Base-by-base conservation (phyloP, 108 stramenopile genomes). In the Pseudonitzschia pungens region DNA sequence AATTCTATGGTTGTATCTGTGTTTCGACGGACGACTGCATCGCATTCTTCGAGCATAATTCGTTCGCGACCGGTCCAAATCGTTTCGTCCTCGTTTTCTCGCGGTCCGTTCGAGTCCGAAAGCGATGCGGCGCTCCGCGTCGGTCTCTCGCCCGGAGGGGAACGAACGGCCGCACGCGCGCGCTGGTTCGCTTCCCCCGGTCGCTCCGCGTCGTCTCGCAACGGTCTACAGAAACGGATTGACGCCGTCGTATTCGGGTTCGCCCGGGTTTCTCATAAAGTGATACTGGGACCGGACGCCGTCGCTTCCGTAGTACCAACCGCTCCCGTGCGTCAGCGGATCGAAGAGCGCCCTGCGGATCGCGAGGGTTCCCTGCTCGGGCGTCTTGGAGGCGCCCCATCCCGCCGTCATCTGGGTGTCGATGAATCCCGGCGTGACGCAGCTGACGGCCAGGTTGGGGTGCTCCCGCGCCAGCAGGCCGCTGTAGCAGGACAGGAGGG, bases 241-340 rank as follows among this genome's bases (percentile, higher is more conserved):
- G 32, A 40, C 1, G n/a, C 89, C 89, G 66, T 84, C 83, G 67
- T 77, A 87, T 50, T 81, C 89, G 8, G 89, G 84, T n/a, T 89
- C 89, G 16, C 89, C 89, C 10, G 86, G 89, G 78, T 85, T 85
- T 36, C 89, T 63, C 71, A 82, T 71, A 32, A 70, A 85, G 63
- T 89, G 86, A 18, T 85, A 65, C 18, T 84, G 89, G 54, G 76
- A 77, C 40, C 89, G 77, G 48, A 73, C 64, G 20, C 82, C 82
- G 71, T 89, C 89, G 41, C 81, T 83, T 31, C 89, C 89, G 78
- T 83, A 89, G 57, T 84, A 89, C 56, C 77, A 78, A 28, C 89
- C 89, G 70, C 74, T 76, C 27, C 45, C 45, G 36, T 44, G 24
- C 15, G 40, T 32, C 9, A 71, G 77, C 27, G 67, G 28, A 36